phyloP scores from a whole-genome alignment of 148 eudicot genomes.

The Dianthus caryophyllus region DNA sequence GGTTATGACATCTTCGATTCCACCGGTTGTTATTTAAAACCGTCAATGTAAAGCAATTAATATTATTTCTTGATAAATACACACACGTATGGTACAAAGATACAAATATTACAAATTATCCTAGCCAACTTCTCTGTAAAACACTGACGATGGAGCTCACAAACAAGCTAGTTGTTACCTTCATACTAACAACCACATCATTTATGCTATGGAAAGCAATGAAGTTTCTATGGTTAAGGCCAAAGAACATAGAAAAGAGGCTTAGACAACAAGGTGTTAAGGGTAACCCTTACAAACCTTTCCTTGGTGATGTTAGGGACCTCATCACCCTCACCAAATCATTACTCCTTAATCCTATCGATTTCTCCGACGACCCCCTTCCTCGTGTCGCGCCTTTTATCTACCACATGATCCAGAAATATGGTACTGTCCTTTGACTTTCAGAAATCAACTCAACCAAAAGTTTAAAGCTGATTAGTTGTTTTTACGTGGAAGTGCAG shows the following conservation, averaged over 20 bases:
- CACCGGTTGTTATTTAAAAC: too few species aligned
- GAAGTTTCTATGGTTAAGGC: slow-evolving; percentile 35
- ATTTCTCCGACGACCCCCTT: slow-evolving; percentile 31
- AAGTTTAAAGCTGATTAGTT: too few species aligned
- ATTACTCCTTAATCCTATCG: slow-evolving; percentile 31
- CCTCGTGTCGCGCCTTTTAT: slow-evolving; percentile 33
- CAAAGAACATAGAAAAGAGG: slow-evolving; percentile 27
- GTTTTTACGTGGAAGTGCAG: slow-evolving; percentile 6
- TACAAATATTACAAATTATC: too few species aligned
- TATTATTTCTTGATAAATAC: too few species aligned
- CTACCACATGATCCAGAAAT: slow-evolving; percentile 27
- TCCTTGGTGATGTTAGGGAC: slow-evolving; percentile 34
- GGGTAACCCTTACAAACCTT: slow-evolving; percentile 33
- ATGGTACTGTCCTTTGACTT: slow-evolving; percentile 26
- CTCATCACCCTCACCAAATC: slow-evolving; percentile 11
- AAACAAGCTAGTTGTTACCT: not conserved
- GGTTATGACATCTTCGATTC: too few species aligned
- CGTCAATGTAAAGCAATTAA: too few species aligned
- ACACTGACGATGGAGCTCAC: not conserved
- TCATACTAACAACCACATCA: not conserved
- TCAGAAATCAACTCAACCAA: too few species aligned
- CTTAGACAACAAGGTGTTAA: slow-evolving; percentile 35
- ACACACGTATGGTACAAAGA: too few species aligned
- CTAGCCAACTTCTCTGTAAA: not conserved
- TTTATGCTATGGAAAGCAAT: slow-evolving; percentile 11